phyloP scores from a whole-genome alignment of 1,284 basidiomycete genomes.

The Agroathelia rolfsii region DNA sequence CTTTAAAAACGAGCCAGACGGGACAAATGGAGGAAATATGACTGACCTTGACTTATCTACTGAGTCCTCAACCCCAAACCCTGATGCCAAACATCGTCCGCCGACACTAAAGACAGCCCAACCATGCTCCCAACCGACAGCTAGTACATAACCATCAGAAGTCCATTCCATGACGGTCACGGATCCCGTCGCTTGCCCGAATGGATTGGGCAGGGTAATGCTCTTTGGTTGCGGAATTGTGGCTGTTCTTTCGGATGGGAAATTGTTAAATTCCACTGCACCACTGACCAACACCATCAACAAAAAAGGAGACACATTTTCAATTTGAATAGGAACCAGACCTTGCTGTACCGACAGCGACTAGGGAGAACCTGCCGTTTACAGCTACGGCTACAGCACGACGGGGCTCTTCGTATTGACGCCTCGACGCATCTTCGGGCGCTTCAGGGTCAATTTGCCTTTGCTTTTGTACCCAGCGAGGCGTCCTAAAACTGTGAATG shows the following conservation, averaged over 20 bases:
- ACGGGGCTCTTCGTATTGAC: constrained; percentile 55
- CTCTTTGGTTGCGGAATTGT: no score
- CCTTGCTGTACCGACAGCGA: constrained; percentile 75
- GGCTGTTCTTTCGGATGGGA: constrained; percentile 56
- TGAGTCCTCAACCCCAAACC: constrained; percentile 58
- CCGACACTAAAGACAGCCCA: constrained; percentile 92
- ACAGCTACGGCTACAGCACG: constrained; percentile 58
- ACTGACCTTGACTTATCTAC: constrained; percentile 47
- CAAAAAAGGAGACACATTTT: no score
- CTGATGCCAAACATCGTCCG: constrained; percentile 75
- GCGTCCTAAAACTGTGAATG: constrained; percentile 56
- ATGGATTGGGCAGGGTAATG: constrained; percentile 46
- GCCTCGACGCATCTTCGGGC: constrained; percentile 17
- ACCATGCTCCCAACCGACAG: constrained; percentile 86
- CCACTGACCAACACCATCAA: constrained; percentile 31
- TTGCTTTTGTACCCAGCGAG: constrained; percentile 68
- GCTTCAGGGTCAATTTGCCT: constrained; percentile 41
- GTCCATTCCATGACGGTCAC: constrained; percentile 82
- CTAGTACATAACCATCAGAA: constrained; percentile 93
- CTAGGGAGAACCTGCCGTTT: constrained; percentile 78
- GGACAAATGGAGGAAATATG: neutral
- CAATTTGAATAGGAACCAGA: constrained; percentile 30
- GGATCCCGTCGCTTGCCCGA: constrained; percentile 54
- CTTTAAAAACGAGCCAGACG: constrained; percentile 12
- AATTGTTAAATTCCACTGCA: constrained; percentile 50